A percentile compares a stretch with the other conserved stretches of the same genome.
phyloP scores from a whole-genome alignment of 805 yeast species.

The Starmerella lactis-condensi region DNA sequence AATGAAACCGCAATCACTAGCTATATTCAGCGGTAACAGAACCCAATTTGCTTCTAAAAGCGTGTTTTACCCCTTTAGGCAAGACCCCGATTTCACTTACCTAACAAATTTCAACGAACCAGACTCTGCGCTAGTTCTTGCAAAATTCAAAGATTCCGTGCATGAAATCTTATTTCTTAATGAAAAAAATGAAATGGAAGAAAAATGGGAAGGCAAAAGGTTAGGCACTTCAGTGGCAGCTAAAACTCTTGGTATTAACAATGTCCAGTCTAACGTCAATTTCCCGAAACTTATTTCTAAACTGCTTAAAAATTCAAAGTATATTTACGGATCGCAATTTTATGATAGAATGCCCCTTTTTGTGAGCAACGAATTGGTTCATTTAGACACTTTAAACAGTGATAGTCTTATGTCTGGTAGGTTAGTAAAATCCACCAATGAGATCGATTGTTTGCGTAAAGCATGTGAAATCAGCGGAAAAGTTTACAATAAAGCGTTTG shows the following conservation, averaged over 20 bases:
- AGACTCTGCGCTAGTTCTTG: slow-evolving; percentile 41
- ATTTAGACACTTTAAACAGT: no score
- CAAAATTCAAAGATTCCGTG: slow-evolving; percentile 24
- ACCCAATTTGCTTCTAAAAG: slow-evolving; percentile 72
- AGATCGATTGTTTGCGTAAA: slow-evolving; percentile 56
- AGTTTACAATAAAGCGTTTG: slow-evolving; percentile 70
- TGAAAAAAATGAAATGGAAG: slow-evolving; percentile 55
- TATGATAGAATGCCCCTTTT: no score
- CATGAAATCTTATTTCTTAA: slow-evolving; percentile 56
- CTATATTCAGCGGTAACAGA: slow-evolving; percentile 54
- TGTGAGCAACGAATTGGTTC: no score
- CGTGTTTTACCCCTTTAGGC: slow-evolving; percentile 83
- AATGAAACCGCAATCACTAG: slow-evolving; percentile 46
- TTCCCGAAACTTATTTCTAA: slow-evolving; percentile 8
- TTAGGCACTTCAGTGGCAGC: slow-evolving; percentile 70
- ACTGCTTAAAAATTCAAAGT: no score
- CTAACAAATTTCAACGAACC: slow-evolving; percentile 90
- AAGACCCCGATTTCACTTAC: slow-evolving; percentile 72
- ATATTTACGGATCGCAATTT: no score
- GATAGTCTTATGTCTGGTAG: slow-evolving; percentile 30
- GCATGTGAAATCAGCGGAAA: slow-evolving; percentile 71
- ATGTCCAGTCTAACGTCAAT: slow-evolving; percentile 27
- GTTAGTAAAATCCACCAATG: slow-evolving; percentile 55
- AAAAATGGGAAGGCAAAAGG: slow-evolving; percentile 89
- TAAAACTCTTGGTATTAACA: slow-evolving; percentile 78